A percentile compares a stretch with the other conserved stretches of the same genome.
phyloP scores from a whole-genome alignment of 257 asterid genomes.

The Thymus quinquecostatus region DNA sequence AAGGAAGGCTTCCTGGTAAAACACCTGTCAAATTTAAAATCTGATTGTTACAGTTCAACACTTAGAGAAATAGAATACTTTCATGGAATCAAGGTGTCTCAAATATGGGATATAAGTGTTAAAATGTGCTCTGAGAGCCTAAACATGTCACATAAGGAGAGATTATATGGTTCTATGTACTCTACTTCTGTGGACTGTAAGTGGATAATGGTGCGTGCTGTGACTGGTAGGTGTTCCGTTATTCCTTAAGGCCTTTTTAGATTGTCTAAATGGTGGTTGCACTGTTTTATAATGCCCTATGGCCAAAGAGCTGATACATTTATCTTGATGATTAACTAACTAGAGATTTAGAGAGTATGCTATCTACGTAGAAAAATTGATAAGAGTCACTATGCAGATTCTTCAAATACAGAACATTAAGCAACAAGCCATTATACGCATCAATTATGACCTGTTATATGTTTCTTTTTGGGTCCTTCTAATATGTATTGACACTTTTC shows the following conservation, averaged over 20 bases:
- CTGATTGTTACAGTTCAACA: constrained; percentile 1
- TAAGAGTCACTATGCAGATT: background rate
- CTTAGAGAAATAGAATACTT: background rate
- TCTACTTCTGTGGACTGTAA: constrained; percentile 5
- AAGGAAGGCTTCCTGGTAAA: constrained; percentile 98
- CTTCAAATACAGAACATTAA: background rate
- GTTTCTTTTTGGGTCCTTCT: constrained; percentile 2
- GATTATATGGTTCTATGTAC: background rate
- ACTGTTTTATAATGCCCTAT: constrained; percentile 2
- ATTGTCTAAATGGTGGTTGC: background rate
- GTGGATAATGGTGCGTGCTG: constrained; percentile 1
- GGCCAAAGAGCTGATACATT: background rate
- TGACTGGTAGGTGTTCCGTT: background rate
- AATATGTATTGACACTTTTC: background rate
- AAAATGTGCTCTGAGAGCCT: constrained; percentile 11
- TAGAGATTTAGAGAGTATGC: constrained; percentile 3
- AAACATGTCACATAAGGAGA: constrained; percentile 9
- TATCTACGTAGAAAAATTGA: constrained; percentile 7
- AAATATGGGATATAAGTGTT: constrained; percentile 1
- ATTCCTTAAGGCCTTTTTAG: constrained; percentile 15
- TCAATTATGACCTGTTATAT: constrained; percentile 17
- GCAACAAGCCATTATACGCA: background rate
- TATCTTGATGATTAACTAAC: constrained; percentile 16
- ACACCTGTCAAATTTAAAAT: constrained; percentile 24
- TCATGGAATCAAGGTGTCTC: constrained; percentile 8